phyloP scores from a whole-genome alignment of 2,329 filamentous ascomycete species.

The Colletotrichum lini region DNA sequence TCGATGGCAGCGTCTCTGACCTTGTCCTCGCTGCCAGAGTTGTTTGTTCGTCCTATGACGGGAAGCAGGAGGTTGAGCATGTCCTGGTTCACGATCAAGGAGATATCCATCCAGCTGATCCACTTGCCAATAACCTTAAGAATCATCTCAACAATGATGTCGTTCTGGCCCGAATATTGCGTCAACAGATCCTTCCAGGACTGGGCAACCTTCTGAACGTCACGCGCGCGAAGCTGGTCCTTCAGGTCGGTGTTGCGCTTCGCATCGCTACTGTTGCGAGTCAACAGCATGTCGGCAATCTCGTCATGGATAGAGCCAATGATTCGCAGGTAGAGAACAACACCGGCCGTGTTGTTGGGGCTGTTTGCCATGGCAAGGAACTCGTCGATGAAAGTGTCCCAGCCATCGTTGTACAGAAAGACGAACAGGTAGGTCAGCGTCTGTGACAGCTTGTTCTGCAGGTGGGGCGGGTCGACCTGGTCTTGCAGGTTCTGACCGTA shows the following conservation, averaged over 20 bases:
- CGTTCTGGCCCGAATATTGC: slow-evolving; percentile 79
- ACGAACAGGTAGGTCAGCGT: slow-evolving; percentile 95
- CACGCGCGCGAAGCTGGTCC: slow-evolving; percentile 87
- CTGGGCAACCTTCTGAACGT: slow-evolving; percentile 88
- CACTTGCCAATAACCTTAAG: slow-evolving; percentile 94
- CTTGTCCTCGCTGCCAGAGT: slow-evolving; percentile 77
- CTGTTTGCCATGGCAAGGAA: slow-evolving; percentile 82
- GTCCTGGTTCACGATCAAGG: slow-evolving; percentile 88
- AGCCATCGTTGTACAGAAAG: slow-evolving; percentile 85
- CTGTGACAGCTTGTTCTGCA: slow-evolving; percentile 98
- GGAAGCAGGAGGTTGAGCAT: slow-evolving; percentile 90
- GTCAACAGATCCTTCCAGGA: slow-evolving; percentile 94
- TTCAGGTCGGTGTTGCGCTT: slow-evolving; percentile 92
- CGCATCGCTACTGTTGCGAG: slow-evolving; percentile 82
- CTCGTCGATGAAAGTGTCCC: slow-evolving; percentile 93
- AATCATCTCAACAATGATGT: slow-evolving; percentile 86
- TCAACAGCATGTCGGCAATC: slow-evolving; percentile 92
- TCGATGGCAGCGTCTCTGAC: slow-evolving; percentile 93
- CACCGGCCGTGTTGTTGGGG: slow-evolving; percentile 74
- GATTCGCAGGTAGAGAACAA: slow-evolving; percentile 90
- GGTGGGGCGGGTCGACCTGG: slow-evolving; percentile 77
- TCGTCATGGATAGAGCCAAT: slow-evolving; percentile 95
- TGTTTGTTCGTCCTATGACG: slow-evolving; percentile 82
- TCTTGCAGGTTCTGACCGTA: slow-evolving; percentile 75
- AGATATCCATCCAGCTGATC: slow-evolving; percentile 99